phyloP scores from a whole-genome alignment of 768 basidiomycete species.

The Pseudohyphozyma bogoriensis region DNA sequence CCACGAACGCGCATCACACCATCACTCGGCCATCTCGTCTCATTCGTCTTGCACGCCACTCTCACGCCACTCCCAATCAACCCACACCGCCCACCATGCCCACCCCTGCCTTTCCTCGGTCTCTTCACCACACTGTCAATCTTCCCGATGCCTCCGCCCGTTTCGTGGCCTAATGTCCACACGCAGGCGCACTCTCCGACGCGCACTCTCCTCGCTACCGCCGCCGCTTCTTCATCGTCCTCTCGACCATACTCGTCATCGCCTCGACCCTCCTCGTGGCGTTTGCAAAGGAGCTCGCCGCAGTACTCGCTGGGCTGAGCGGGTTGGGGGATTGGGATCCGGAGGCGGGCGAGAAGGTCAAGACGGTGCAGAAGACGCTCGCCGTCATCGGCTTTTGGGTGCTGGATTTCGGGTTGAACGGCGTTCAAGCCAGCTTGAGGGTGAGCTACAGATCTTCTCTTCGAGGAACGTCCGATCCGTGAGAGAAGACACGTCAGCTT shows the following conservation, averaged over 20 bases:
- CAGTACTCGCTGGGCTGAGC: slow-evolving; percentile 58
- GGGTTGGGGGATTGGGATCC: slow-evolving; percentile 85
- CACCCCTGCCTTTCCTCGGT: neutral
- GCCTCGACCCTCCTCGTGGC: slow-evolving; percentile 70
- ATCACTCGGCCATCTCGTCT: neutral
- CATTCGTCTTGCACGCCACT: neutral
- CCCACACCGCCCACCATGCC: neutral
- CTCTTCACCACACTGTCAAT: neutral
- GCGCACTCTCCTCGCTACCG: slow-evolving; percentile 86
- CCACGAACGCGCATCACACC: neutral
- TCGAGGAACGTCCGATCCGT: slow-evolving; percentile 42
- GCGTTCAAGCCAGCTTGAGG: slow-evolving; percentile 46
- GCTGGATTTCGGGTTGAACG: slow-evolving; percentile 95
- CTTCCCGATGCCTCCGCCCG: neutral
- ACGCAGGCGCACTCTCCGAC: slow-evolving; percentile 82
- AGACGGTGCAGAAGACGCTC: slow-evolving; percentile 64
- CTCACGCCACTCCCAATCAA: neutral
- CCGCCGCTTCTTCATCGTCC: slow-evolving; percentile 81
- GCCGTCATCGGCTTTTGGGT: slow-evolving; percentile 86
- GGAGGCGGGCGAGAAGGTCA: slow-evolving; percentile 52
- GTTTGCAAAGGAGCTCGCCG: slow-evolving; percentile 65
- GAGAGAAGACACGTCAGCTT: too few relatives aligned
- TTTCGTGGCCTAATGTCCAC: too few relatives aligned
- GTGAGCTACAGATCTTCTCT: neutral
- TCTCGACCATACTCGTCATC: slow-evolving; percentile 72